Conservation (phyloP, 768 basidiomycete genomes). For the Peribolospora baueri region DNA sequence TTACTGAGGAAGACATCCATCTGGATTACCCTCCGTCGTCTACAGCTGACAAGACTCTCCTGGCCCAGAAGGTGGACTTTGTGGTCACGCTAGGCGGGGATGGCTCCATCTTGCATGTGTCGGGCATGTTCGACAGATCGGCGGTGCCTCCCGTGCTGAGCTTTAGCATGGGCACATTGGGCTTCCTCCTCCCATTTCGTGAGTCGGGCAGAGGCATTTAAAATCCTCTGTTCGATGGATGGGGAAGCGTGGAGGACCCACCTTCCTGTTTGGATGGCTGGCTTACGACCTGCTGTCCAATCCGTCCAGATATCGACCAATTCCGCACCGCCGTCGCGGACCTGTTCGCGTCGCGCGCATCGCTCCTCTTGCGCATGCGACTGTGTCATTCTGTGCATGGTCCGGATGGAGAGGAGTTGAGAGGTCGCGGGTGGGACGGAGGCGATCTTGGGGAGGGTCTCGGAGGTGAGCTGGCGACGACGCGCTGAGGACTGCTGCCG, state of each 20-base stretch:
- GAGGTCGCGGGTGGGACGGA: slow-evolving; percentile 8
- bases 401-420: slow-evolving; percentile 23
- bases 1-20: not conserved
- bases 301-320: slow-evolving; percentile 52
- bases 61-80: slow-evolving; percentile 34
- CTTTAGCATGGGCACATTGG: slow-evolving; percentile 79
- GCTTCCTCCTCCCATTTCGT: slow-evolving; percentile 86
- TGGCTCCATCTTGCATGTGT: slow-evolving; percentile 81
- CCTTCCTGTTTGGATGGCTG: no score
- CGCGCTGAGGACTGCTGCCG: no score
- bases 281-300: not conserved
- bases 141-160: slow-evolving; percentile 78
- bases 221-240: not conserved
- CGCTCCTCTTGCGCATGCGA: slow-evolving; percentile 70
- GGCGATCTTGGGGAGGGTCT: slow-evolving; percentile 2
- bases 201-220: slow-evolving; percentile 20
- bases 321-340: slow-evolving; percentile 55
- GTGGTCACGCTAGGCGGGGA: slow-evolving; percentile 84
- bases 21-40: not conserved
- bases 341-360: slow-evolving; percentile 53
- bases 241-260: not conserved
- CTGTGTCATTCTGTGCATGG: slow-evolving; percentile 56
- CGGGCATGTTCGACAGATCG: slow-evolving; percentile 67
- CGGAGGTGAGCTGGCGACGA: not conserved
- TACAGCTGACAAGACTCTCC: not conserved